A percentile compares a stretch with the other conserved stretches of the same genome.
These are phyloP conservation scores for Trichoderma sp. DNA, from an alignment of 2,329 filamentous ascomycete genomes.

Conservation along the genomic window DNA sequence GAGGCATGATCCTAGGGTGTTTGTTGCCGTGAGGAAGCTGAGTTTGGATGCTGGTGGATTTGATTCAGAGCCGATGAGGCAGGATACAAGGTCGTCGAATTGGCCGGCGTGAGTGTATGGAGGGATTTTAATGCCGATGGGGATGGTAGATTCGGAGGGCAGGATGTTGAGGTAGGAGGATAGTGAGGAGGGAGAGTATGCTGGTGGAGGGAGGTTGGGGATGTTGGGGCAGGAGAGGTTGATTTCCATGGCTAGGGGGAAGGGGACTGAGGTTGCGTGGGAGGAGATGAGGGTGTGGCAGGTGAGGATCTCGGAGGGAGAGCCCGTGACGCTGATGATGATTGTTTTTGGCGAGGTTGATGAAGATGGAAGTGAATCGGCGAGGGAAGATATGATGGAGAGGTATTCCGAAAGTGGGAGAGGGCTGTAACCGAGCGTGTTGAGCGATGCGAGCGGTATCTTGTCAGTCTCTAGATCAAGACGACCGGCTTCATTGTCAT, in stretches of 20 bases:
- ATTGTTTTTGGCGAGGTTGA: conserved; percentile 46
- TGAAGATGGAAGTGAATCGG: not conserved
- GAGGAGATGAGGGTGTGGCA: conserved; percentile 53
- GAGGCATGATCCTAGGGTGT: conserved; percentile 67
- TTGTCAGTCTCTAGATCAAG: not conserved
- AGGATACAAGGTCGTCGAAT: conserved; percentile 54
- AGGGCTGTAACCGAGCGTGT: conserved; percentile 74
- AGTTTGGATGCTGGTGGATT: conserved; percentile 35
- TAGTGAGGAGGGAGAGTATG: conserved; percentile 57
- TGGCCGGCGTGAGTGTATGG: conserved; percentile 71
- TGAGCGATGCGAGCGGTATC: conserved; percentile 49
- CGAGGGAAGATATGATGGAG: conserved; percentile 39
- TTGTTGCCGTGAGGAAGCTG: conserved; percentile 70
- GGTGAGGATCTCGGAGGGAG: conserved; percentile 51
- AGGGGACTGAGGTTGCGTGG: conserved; percentile 36
- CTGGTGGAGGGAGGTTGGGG: conserved; percentile 63
- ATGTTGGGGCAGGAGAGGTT: conserved; percentile 82
- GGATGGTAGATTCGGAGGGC: conserved; percentile 34
- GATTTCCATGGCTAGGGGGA: conserved; percentile 67
- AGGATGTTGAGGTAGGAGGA: conserved; percentile 53
- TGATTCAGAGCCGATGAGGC: conserved; percentile 38
- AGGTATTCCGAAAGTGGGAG: conserved; percentile 59
- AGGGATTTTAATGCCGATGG: conserved; percentile 68
- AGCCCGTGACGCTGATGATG: conserved; percentile 69
- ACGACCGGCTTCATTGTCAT: not conserved